These are phyloP conservation scores for Fusarium penzigii DNA, from an alignment of 2,329 filamentous ascomycete species.

Conservation along the genomic window DNA sequence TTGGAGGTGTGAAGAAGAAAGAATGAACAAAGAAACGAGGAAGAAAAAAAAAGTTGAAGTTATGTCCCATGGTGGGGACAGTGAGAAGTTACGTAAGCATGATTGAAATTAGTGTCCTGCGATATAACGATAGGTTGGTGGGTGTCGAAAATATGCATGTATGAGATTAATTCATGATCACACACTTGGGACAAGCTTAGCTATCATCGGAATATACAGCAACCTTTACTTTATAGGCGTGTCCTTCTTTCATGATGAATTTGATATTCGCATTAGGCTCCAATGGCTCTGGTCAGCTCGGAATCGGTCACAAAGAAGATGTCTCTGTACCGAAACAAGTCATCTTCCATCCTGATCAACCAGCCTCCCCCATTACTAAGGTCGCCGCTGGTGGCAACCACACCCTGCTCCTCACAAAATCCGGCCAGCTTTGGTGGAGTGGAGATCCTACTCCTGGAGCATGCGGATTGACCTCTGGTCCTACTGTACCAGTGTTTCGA, in stretches of 20 bases:
- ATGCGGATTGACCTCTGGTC: conserved; percentile 46
- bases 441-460: conserved; percentile 61
- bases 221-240: background rate
- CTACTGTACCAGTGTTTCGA: conserved; percentile 41
- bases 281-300: conserved; percentile 75
- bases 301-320: conserved; percentile 70
- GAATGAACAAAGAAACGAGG: conserved; percentile 10
- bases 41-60: conserved; percentile 25
- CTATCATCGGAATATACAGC: too few species aligned
- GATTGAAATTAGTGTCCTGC: conserved; percentile 1
- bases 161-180: conserved; percentile 13
- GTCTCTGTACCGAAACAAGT: conserved; percentile 66
- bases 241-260: conserved; percentile 38
- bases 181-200: too few species aligned
- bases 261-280: conserved; percentile 70
- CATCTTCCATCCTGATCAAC: conserved; percentile 50
- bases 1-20: conserved; percentile 17
- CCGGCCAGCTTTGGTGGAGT: conserved; percentile 62
- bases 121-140: conserved; percentile 26
- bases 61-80: conserved; percentile 25
- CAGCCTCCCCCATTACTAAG: conserved; percentile 38
- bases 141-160: conserved; percentile 19
- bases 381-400: conserved; percentile 79
- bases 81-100: conserved; percentile 21
- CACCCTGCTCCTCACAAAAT: conserved; percentile 68